A percentile compares a stretch with the other conserved stretches of the same genome.
These are phyloP conservation scores for Drechmeria coniospora DNA, from an alignment of 2,329 filamentous ascomycete genomes.

Conservation along the genomic window DNA sequence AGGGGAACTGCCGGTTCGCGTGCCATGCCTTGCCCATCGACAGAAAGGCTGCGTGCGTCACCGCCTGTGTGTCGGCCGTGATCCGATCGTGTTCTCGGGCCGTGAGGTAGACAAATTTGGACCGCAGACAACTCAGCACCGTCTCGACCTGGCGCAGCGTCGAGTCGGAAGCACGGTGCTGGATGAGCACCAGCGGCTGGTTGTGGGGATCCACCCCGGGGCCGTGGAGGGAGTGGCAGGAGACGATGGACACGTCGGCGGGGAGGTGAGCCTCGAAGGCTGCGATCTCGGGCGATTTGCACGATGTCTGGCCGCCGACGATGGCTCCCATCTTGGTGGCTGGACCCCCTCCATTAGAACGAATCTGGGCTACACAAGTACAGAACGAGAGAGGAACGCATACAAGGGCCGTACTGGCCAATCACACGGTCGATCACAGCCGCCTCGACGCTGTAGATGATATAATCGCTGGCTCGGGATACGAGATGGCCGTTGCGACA, in stretches of 20 bases:
- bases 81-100: conserved; percentile 88
- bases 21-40: conserved; percentile 98
- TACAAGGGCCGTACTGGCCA: conserved; percentile 83
- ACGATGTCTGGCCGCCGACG: conserved; percentile 93
- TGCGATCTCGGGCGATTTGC: conserved; percentile 89
- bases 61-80: conserved; percentile 94
- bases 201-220: conserved; percentile 76
- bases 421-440: conserved; percentile 80
- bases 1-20: conserved; percentile 87
- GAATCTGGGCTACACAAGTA: too few species aligned
- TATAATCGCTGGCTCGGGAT: conserved; percentile 91
- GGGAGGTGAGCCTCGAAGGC: conserved; percentile 87
- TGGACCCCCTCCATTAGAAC: conserved; percentile 23
- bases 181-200: conserved; percentile 85
- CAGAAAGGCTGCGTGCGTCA: conserved; percentile 92
- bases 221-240: conserved; percentile 91
- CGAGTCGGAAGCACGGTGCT: conserved; percentile 70
- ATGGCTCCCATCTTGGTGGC: conserved; percentile 91
- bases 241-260: conserved; percentile 78
- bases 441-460: conserved; percentile 97
- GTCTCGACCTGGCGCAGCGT: conserved; percentile 65
- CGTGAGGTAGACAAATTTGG: conserved; percentile 75
- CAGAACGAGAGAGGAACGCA: conserved; percentile 7
- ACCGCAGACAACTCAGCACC: conserved; percentile 69
- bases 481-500: conserved; percentile 90